phyloP scores from a whole-genome alignment of 768 basidiomycete genomes.

The Termitomyces sp. region DNA sequence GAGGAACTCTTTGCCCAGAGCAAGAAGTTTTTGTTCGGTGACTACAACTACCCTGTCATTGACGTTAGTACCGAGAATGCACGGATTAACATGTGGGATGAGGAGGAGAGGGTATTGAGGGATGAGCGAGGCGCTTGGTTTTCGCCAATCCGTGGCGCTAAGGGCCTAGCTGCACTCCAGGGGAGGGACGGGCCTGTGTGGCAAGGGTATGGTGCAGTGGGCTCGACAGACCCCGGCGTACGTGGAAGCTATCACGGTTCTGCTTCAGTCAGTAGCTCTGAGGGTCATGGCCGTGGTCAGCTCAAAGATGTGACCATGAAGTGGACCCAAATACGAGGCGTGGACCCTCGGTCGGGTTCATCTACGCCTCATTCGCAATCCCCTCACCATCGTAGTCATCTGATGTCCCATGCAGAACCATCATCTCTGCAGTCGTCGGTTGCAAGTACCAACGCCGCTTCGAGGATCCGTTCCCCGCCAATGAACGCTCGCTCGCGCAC shows the following conservation, averaged over 20 bases:
- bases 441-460: constrained; percentile 20
- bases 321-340: constrained; percentile 33
- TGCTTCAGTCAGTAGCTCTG: constrained; percentile 9
- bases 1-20: constrained; percentile 77
- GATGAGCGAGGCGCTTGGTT: constrained; percentile 75
- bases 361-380: constrained; percentile 18
- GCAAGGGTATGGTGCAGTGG: constrained; percentile 59
- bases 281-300: constrained; percentile 49
- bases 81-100: constrained; percentile 64
- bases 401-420: constrained; percentile 5
- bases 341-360: constrained; percentile 13
- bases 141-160: constrained; percentile 50
- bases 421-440: constrained; percentile 22
- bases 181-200: constrained; percentile 37
- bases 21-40: constrained; percentile 80
- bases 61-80: constrained; percentile 83
- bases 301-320: constrained; percentile 37
- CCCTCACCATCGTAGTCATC: constrained; percentile 12
- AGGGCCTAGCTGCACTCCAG: constrained; percentile 36
- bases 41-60: constrained; percentile 87
- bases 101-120: constrained; percentile 80
- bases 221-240: constrained; percentile 19
- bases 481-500: constrained; percentile 27
- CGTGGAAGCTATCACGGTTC: background rate
- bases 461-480: constrained; percentile 26